Conservation (phyloP, 164 flowering plant species). For the Platanus orientalis region DNA sequence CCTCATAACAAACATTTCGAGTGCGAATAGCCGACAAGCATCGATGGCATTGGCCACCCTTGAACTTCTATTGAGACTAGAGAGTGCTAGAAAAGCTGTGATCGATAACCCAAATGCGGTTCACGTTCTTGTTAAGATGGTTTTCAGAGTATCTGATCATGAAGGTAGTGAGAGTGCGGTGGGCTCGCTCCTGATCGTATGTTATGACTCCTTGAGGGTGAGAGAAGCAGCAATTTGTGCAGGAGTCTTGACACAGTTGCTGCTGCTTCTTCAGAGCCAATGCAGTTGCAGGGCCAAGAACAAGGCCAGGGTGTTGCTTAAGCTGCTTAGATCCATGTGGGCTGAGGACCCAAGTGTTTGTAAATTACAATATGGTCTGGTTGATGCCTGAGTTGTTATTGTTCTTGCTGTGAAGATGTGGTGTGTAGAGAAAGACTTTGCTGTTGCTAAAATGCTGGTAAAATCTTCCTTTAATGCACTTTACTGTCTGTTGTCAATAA, state of each 20-base stretch:
- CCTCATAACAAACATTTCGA: conserved; percentile 32
- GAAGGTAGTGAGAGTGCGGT: conserved; percentile 66
- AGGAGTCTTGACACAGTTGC: conserved; percentile 58
- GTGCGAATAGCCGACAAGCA: conserved; percentile 9
- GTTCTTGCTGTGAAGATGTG: too few relatives aligned
- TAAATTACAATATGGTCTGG: conserved; percentile 10
- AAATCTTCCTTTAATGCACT: too few relatives aligned
- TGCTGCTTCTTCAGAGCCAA: conserved; percentile 69
- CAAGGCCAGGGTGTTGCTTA: conserved; percentile 63
- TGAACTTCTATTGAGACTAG: conserved; percentile 35
- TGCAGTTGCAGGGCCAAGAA: conserved; percentile 46
- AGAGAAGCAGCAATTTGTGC: conserved; percentile 44
- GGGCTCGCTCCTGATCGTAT: conserved; percentile 34
- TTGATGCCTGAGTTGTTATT: too few relatives aligned
- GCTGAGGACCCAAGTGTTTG: conserved; percentile 21
- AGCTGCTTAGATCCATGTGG: conserved; percentile 54
- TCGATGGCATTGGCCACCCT: conserved; percentile 35
- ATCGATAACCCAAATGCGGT: conserved; percentile 33
- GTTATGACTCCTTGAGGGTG: conserved; percentile 28
- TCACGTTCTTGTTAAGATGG: conserved; percentile 50
- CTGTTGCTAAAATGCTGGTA: too few relatives aligned
- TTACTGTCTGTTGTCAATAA: too few relatives aligned
- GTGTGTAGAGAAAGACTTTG: too few relatives aligned
- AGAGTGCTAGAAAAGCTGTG: conserved; percentile 36
- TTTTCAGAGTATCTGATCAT: conserved; percentile 53